Conservation (phyloP, 1,284 basidiomycete genomes). For the Apiotrichum laibachii region DNA sequence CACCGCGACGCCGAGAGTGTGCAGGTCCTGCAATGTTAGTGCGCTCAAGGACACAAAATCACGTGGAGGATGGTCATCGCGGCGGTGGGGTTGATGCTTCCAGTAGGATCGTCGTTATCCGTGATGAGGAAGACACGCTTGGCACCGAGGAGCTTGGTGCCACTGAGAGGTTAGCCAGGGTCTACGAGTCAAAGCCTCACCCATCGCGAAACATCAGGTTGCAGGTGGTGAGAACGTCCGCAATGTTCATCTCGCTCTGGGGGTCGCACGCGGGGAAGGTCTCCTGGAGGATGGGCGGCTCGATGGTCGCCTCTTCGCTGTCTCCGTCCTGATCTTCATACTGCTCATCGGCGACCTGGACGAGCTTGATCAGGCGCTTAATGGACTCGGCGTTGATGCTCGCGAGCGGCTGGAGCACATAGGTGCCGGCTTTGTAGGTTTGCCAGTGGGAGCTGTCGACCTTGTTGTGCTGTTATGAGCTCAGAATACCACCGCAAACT, state of each 20-base stretch:
- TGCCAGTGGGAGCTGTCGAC: conserved; percentile 46
- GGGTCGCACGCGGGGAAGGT: conserved; percentile 38
- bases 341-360: conserved; percentile 35
- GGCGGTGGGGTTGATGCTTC: conserved; percentile 36
- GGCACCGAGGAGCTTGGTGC: conserved; percentile 68
- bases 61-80: conserved; percentile 44
- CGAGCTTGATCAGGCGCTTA: conserved; percentile 56
- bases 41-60: conserved; percentile 5
- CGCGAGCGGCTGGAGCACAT: conserved; percentile 70
- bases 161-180: conserved; percentile 52
- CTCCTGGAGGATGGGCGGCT: conserved; percentile 39
- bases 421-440: conserved; percentile 62
- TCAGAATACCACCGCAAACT: conserved; percentile 15
- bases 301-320: conserved; percentile 28
- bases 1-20: conserved; percentile 73
- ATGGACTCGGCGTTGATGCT: conserved; percentile 77
- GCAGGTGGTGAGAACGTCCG: conserved; percentile 80
- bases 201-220: conserved; percentile 82
- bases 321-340: conserved; percentile 23
- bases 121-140: conserved; percentile 92
- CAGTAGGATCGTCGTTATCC: conserved; percentile 70
- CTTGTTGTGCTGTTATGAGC: conserved; percentile 16
- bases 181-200: conserved; percentile 54
- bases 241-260: conserved; percentile 56
- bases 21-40: conserved; percentile 64